Base-by-base conservation (phyloP, 495 filamentous ascomycete genomes). In the Cryomyces minteri region DNA sequence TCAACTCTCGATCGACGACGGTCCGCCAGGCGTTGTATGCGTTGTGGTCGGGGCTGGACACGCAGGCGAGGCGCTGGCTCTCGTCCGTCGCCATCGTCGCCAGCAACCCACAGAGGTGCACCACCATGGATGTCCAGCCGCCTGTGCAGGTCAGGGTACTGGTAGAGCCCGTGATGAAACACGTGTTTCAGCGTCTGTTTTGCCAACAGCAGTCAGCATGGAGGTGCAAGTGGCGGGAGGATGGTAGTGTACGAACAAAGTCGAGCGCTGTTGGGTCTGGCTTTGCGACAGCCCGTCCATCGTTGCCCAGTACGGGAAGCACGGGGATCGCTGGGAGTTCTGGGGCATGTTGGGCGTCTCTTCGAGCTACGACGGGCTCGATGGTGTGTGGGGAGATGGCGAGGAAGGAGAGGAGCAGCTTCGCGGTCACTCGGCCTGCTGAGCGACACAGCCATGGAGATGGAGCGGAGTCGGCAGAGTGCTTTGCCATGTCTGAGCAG, bases 11-110 rank as follows among this genome's bases (percentile, higher is more conserved):
- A 73, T 18, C 77, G 73, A 7, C 78, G 75, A 44, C 92, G 76
- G 57, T 96, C 86, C 6, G 73, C 73, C 25, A 98, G 69, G 41
- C 90, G 74, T 51, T 93, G 74, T 54, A 96, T 86, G 37, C 63
- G 74, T 46, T 77, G 54, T 28, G 73, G 62, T 41, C 61, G 63
- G 29, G 83, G 87, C 47, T 66, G 72, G 6, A 75, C 69, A 56
- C 68, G 40, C 49, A 80, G 52, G 42, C 60, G 51, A 55, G 61
- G 43, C 50, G 67, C 59, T 62, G 65, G 56, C 54, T 70, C 56
- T 41, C 62, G 52, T 52, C 45, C 49, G 8, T 71, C 50, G 30
- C 58, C 56, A 38, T 69, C 74, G 55, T 81, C 83, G 50, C 84
- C 82, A 33, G 73, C 74, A 31, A 83, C 65, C 67, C 66, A 77